Percentiles rank a stretch among this genome's conserved stretches.
Evolutionary conservation across 352 stramenopile genomes (phyloP).

Genomic region (Globisporangium heterothallicum): DNA sequence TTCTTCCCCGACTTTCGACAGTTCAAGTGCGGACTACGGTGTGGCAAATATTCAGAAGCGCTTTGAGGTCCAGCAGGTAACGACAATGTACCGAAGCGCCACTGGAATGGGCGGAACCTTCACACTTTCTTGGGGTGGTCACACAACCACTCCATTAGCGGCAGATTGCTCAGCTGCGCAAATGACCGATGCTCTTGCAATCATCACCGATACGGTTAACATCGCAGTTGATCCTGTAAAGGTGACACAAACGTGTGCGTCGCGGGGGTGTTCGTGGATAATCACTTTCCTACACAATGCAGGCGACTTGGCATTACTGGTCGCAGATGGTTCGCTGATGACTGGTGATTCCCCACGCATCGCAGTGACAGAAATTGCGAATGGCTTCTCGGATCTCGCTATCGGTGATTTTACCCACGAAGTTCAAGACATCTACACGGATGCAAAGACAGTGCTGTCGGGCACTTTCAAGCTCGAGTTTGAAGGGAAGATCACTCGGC

Average conservation of each 20-base stretch:
- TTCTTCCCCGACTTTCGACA: conserved; percentile 75
- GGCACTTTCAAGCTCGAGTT: conserved; percentile 90
- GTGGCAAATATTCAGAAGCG: conserved; percentile 82
- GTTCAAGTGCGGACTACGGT: conserved; percentile 75
- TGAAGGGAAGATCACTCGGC: conserved; percentile 73
- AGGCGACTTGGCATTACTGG: conserved; percentile 85
- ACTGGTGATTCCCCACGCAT: conserved; percentile 86
- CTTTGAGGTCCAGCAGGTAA: conserved; percentile 90
- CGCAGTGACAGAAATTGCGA: conserved; percentile 64
- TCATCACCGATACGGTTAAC: conserved; percentile 71
- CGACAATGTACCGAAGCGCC: conserved; percentile 55
- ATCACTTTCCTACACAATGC: conserved; percentile 88
- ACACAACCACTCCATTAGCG: conserved; percentile 46
- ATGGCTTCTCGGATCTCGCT: conserved; percentile 84
- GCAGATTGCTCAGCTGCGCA: conserved; percentile 64
- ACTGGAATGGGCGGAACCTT: conserved; percentile 81
- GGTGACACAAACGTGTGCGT: conserved; percentile 48
- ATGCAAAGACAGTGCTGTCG: conserved; percentile 39
- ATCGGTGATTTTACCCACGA: conserved; percentile 93
- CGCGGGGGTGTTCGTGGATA: conserved; percentile 89
- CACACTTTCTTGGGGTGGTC: conserved; percentile 89
- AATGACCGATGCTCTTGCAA: conserved; percentile 74
- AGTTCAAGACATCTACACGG: conserved; percentile 87
- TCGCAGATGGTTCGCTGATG: conserved; percentile 77
- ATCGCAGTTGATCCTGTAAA: conserved; percentile 74